phyloP scores from a whole-genome alignment of 176 grass and related monocot species.

The Aegilops longissima region DNA sequence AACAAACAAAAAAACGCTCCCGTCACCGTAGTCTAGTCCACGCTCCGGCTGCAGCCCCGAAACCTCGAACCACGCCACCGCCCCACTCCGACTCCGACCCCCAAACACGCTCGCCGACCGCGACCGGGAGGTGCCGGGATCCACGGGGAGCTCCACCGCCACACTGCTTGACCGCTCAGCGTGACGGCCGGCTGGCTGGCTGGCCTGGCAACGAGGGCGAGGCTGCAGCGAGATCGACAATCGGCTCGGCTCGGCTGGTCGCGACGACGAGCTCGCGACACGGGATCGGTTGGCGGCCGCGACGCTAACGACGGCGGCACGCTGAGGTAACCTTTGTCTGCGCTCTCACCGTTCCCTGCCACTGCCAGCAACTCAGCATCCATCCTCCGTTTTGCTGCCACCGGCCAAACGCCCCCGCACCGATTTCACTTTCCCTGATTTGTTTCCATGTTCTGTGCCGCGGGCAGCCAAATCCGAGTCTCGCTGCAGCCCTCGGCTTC shows the following conservation, averaged over 20 bases:
- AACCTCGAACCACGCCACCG: constrained; percentile 15
- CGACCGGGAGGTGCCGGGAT: neutral
- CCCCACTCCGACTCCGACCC: neutral
- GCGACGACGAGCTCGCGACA: neutral
- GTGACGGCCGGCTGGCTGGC: neutral
- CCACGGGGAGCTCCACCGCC: neutral
- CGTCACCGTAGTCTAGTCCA: constrained; percentile 26
- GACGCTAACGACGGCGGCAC: neutral
- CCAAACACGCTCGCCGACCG: neutral
- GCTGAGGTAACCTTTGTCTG: neutral
- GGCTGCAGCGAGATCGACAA: constrained; percentile 16
- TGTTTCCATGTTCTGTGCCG: neutral
- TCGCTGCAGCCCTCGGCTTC: neutral
- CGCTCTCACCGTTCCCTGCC: neutral
- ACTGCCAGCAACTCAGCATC: neutral
- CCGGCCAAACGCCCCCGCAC: neutral
- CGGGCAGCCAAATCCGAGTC: neutral
- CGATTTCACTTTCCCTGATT: constrained; percentile 1
- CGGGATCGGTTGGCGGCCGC: neutral
- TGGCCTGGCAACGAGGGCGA: neutral
- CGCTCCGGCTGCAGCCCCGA: constrained; percentile 19
- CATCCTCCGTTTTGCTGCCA: neutral
- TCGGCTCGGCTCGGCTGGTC: neutral
- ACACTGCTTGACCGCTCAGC: neutral
- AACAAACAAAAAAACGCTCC: neutral